Evolutionary conservation across 495 filamentous ascomycete species (phyloP).

Genomic region (Penicillium coprophilum): DNA sequence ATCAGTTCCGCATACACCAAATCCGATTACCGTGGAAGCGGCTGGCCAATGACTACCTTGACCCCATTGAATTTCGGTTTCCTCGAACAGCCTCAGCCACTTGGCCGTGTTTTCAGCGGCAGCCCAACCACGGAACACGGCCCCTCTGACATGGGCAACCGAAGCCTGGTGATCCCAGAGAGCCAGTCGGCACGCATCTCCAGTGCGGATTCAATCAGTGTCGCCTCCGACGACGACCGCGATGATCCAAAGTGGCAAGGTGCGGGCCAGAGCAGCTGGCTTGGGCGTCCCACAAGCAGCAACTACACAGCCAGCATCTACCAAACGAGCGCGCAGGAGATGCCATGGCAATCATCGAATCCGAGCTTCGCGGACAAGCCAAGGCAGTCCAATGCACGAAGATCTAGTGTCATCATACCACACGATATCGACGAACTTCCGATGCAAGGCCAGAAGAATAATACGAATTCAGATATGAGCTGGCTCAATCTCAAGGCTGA

Average conservation of each 20-base stretch:
- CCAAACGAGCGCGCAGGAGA: slow-evolving; percentile 39
- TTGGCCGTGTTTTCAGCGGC: slow-evolving; percentile 58
- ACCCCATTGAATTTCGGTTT: slow-evolving; percentile 39
- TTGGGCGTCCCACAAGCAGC: slow-evolving; percentile 57
- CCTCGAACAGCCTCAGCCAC: slow-evolving; percentile 41
- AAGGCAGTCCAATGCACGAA: slow-evolving; percentile 32
- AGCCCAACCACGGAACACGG: slow-evolving; percentile 66
- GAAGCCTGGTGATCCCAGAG: slow-evolving; percentile 48
- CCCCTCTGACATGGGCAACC: slow-evolving; percentile 35
- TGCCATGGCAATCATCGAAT: slow-evolving; percentile 21
- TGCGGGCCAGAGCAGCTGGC: slow-evolving; percentile 45
- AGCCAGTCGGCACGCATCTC: slow-evolving; percentile 65
- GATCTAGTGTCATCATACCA: slow-evolving; percentile 38
- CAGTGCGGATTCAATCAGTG: slow-evolving; percentile 56
- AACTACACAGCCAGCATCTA: slow-evolving; percentile 58
- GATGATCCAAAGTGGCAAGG: slow-evolving; percentile 50
- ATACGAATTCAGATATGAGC: slow-evolving; percentile 64
- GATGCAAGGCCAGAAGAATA: slow-evolving; percentile 26
- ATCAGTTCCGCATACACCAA: slow-evolving; percentile 32
- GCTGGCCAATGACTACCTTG: slow-evolving; percentile 40
- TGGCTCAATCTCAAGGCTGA: slow-evolving; percentile 65
- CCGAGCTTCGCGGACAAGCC: slow-evolving; percentile 15
- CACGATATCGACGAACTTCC: slow-evolving; percentile 46
- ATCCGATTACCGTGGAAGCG: slow-evolving; percentile 39
- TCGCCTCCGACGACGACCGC: slow-evolving; percentile 53